phyloP scores from a whole-genome alignment of 345 rosid genomes.

The Euphorbia peplus region DNA sequence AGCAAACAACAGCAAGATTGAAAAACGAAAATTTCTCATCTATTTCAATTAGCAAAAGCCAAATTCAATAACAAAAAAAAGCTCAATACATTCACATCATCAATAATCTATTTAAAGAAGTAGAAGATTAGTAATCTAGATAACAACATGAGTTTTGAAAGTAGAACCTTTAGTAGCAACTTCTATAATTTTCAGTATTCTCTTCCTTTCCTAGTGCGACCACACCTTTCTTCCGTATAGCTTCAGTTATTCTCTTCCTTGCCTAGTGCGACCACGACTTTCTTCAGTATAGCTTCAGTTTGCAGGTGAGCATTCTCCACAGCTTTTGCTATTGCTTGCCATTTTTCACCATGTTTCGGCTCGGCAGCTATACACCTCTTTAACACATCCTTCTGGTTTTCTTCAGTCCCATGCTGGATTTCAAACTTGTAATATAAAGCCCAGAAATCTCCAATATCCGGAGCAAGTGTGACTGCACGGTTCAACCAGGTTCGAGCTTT shows the following conservation, averaged over 20 bases:
- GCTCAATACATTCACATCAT: too few relatives aligned
- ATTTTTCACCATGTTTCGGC: constrained; percentile 87
- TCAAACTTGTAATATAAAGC: constrained; percentile 82
- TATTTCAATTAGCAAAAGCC: too few relatives aligned
- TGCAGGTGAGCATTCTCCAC: constrained; percentile 89
- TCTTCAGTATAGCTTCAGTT: constrained; percentile 73
- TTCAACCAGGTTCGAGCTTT: constrained; percentile 83
- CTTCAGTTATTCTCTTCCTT: too few relatives aligned
- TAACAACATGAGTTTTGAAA: background rate
- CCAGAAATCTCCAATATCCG: constrained; percentile 90
- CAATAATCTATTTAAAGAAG: too few relatives aligned
- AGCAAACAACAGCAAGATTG: too few relatives aligned
- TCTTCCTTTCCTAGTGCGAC: constrained; percentile 75
- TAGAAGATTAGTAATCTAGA: background rate
- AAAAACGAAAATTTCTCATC: too few relatives aligned
- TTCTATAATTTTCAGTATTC: constrained; percentile 48
- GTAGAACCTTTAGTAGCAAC: constrained; percentile 5
- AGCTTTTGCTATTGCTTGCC: constrained; percentile 80
- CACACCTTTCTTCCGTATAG: constrained; percentile 70
- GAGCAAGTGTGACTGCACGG: constrained; percentile 77
- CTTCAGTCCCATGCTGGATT: constrained; percentile 80
- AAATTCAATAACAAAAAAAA: too few relatives aligned
- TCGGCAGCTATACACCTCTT: constrained; percentile 71
- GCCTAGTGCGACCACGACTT: constrained; percentile 61
- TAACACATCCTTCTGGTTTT: constrained; percentile 68